A percentile compares a stretch with the other conserved stretches of the same genome.
phyloP scores from a whole-genome alignment of 2,329 filamentous ascomycete species.

The Claviceps humidiphila region DNA sequence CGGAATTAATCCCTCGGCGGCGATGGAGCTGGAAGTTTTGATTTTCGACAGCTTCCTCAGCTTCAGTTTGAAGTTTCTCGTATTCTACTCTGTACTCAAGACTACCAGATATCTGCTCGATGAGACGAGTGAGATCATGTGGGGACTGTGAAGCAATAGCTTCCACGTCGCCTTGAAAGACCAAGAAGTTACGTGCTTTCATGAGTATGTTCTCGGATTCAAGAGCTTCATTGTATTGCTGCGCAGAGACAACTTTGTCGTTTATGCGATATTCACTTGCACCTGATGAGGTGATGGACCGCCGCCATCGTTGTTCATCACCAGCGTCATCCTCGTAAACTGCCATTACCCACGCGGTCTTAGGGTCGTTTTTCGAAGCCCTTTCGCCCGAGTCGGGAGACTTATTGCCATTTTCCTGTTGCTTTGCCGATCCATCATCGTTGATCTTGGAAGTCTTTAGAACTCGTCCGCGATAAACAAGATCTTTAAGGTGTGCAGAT shows the following conservation, averaged over 20 bases:
- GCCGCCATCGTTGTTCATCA: slow-evolving; percentile 91
- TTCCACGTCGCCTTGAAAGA: slow-evolving; percentile 97
- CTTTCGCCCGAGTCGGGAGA: slow-evolving; percentile 47
- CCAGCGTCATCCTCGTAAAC: slow-evolving; percentile 97
- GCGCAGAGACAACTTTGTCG: slow-evolving; percentile 73
- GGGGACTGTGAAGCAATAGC: slow-evolving; percentile 92
- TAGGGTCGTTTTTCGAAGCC: slow-evolving; percentile 68
- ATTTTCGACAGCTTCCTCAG: slow-evolving; percentile 77
- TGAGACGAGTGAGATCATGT: slow-evolving; percentile 80
- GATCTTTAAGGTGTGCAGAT: slow-evolving; percentile 82
- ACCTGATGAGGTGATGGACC: slow-evolving; percentile 77
- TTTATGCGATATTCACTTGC: slow-evolving; percentile 96
- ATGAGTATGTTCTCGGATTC: slow-evolving; percentile 94
- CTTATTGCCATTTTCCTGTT: slow-evolving; percentile 50
- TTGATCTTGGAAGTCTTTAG: slow-evolving; percentile 87
- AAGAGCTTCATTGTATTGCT: slow-evolving; percentile 84
- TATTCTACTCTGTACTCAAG: slow-evolving; percentile 91
- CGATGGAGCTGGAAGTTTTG: slow-evolving; percentile 80
- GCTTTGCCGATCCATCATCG: slow-evolving; percentile 65
- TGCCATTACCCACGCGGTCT: slow-evolving; percentile 97
- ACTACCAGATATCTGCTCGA: slow-evolving; percentile 96
- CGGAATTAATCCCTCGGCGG: slow-evolving; percentile 87
- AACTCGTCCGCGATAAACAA: slow-evolving; percentile 91
- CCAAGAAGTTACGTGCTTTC: slow-evolving; percentile 93
- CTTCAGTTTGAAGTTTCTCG: slow-evolving; percentile 74